Conservation (phyloP, 1,139 yeast genomes). For the Blastobotrys proliferans region DNA sequence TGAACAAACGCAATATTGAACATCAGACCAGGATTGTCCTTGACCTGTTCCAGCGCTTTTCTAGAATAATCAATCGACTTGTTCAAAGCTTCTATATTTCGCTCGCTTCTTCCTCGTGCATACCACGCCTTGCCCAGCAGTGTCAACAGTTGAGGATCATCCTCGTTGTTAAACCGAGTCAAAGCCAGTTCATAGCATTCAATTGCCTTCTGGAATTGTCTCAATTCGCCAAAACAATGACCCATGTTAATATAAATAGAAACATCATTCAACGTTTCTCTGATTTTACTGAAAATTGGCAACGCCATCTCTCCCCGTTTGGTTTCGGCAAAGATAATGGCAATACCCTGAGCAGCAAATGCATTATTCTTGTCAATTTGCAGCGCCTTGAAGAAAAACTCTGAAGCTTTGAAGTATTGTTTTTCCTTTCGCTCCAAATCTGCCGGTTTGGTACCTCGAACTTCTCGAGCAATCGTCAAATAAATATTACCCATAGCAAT, state of each 20-base stretch:
- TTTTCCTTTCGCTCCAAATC: constrained; percentile 66
- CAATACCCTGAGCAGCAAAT: constrained; percentile 97
- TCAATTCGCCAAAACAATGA: constrained; percentile 77
- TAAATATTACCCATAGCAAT: constrained; percentile 88
- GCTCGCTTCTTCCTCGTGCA: constrained; percentile 69
- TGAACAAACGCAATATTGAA: constrained; percentile 84
- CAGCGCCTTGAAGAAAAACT: constrained; percentile 81
- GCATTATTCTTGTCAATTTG: constrained; percentile 81
- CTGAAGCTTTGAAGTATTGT: constrained; percentile 83
- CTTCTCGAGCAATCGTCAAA: constrained; percentile 75
- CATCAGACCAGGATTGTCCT: constrained; percentile 45
- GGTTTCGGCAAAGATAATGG: constrained; percentile 86
- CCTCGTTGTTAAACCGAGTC: constrained; percentile 53
- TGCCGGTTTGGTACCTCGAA: constrained; percentile 48
- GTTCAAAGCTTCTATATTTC: constrained; percentile 54
- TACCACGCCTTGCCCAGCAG: constrained; percentile 90
- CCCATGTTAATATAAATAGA: constrained; percentile 84
- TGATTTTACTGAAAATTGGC: constrained; percentile 80
- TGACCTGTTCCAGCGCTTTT: constrained; percentile 48
- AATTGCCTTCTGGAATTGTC: constrained; percentile 79
- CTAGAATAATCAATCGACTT: constrained; percentile 61
- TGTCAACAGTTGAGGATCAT: constrained; percentile 63
- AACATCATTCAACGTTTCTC: constrained; percentile 84
- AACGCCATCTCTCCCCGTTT: constrained; percentile 73
- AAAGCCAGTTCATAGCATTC: constrained; percentile 84